Percentiles rank a stretch among this genome's conserved stretches.
These are phyloP conservation scores for Sphagnum magellanicum DNA, from an alignment of 228 moss, liverwort and hornwort species.

Conservation along the genomic window DNA sequence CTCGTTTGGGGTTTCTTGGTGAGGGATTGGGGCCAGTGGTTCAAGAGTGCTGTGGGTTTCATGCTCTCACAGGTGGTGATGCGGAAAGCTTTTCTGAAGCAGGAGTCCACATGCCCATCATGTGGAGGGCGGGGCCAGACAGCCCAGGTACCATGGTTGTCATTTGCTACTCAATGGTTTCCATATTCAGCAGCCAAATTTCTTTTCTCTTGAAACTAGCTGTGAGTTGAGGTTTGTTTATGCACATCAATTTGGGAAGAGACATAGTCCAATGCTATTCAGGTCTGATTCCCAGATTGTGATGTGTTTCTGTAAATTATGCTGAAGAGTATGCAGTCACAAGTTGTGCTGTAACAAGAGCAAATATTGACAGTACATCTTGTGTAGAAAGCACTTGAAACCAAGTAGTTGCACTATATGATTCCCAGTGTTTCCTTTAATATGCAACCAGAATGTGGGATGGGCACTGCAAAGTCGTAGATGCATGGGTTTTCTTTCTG, in stretches of 20 bases:
- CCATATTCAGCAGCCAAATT: too few relatives aligned
- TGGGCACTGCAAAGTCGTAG: too few relatives aligned
- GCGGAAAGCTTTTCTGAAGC: constrained; percentile 59
- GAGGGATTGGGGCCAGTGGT: too few relatives aligned
- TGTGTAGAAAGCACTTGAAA: too few relatives aligned
- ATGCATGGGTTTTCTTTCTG: too few relatives aligned
- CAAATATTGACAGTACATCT: too few relatives aligned
- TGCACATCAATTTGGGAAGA: background rate
- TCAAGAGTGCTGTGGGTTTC: too few relatives aligned
- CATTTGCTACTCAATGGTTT: background rate
- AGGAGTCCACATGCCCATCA: constrained; percentile 51
- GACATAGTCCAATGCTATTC: background rate
- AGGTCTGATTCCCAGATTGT: background rate
- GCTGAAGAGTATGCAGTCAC: background rate
- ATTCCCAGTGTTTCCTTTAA: too few relatives aligned
- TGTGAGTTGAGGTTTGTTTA: background rate
- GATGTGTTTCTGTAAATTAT: background rate
- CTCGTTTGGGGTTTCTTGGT: too few relatives aligned
- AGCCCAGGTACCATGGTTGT: constrained; percentile 37
- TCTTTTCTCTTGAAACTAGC: background rate
- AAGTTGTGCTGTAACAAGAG: too few relatives aligned
- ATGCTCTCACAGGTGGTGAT: constrained; percentile 17
- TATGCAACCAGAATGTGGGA: too few relatives aligned
- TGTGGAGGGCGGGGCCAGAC: constrained; percentile 69
- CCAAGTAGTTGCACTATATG: too few relatives aligned